phyloP scores from a whole-genome alignment of 257 asterid species.

The Solanum lycopersicoides region DNA sequence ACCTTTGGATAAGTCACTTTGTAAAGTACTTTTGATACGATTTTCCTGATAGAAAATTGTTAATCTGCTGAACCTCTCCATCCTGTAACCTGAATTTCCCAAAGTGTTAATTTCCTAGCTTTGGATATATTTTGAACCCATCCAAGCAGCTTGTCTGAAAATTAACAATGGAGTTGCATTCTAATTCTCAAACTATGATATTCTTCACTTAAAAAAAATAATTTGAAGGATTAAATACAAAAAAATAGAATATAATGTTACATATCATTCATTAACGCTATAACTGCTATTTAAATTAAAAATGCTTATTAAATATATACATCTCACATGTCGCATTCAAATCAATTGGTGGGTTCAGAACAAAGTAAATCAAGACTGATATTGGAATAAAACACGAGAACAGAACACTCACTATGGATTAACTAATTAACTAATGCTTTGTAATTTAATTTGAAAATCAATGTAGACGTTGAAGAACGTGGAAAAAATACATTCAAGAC shows the following conservation, averaged over 20 bases:
- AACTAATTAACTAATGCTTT: no score
- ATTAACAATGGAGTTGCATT: not conserved
- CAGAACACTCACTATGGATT: not conserved
- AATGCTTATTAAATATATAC: not conserved
- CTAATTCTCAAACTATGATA: not conserved
- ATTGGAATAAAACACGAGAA: not conserved
- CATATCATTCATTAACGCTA: not conserved
- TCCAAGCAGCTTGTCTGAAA: not conserved
- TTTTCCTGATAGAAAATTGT: not conserved
- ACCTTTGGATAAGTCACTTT: not conserved
- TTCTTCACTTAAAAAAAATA: not conserved
- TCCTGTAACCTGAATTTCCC: not conserved
- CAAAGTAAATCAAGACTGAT: not conserved
- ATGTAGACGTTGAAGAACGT: not conserved
- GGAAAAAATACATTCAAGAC: not conserved
- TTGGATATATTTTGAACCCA: not conserved
- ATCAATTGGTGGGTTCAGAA: not conserved
- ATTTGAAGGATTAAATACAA: not conserved
- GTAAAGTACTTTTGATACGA: not conserved
- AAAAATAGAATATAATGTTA: not conserved
- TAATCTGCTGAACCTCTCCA: not conserved
- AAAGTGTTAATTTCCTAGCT: not conserved
- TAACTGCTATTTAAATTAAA: not conserved
- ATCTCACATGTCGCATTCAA: not conserved
- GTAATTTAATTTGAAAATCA: no score